Percentiles rank a stretch among this genome's conserved stretches.
Conservation (phyloP, 495 filamentous ascomycete species). For the Hyphodiscus hymeniophilus region DNA sequence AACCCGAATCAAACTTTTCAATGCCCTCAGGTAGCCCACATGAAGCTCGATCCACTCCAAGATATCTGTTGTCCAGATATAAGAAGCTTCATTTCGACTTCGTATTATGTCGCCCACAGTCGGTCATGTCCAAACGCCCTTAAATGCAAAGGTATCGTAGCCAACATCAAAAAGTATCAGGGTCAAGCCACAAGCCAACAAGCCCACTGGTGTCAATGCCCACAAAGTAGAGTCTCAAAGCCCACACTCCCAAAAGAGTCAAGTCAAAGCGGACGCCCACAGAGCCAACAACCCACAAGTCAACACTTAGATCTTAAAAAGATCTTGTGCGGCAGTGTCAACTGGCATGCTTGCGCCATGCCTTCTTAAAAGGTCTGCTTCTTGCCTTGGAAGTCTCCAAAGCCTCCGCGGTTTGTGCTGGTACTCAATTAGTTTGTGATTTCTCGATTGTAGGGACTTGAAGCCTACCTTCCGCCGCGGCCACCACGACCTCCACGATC, state of each 20-base stretch:
- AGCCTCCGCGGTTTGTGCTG: slow-evolving; percentile 62
- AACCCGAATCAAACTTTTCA: too few species aligned
- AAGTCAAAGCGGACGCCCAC: slow-evolving; percentile 29
- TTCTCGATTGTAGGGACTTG: too few species aligned
- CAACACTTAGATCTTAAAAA: slow-evolving; percentile 9
- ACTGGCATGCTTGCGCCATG: slow-evolving; percentile 12
- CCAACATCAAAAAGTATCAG: slow-evolving; percentile 12
- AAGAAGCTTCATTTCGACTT: slow-evolving; percentile 36
- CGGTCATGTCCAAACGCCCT: slow-evolving; percentile 38
- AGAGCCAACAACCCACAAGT: slow-evolving; percentile 24
- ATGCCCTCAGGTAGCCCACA: slow-evolving; percentile 19
- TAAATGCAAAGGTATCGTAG: slow-evolving; percentile 21
- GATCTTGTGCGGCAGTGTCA: slow-evolving; percentile 20
- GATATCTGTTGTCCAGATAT: slow-evolving; percentile 26
- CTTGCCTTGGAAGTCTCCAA: slow-evolving; percentile 83
- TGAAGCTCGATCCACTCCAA: slow-evolving; percentile 36
- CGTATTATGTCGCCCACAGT: slow-evolving; percentile 38
- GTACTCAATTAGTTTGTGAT: too few species aligned
- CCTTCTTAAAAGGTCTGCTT: slow-evolving; percentile 67
- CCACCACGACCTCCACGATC: slow-evolving; percentile 35
- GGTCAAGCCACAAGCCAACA: slow-evolving; percentile 22
- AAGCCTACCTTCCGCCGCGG: slow-evolving; percentile 28
- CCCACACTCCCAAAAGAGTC: slow-evolving; percentile 24
- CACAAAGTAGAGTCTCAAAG: slow-evolving; percentile 26
- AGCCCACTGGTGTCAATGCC: slow-evolving; percentile 15